These are phyloP conservation scores for Detonula confervacea DNA, from an alignment of 352 stramenopile species.

Conservation along the genomic window DNA sequence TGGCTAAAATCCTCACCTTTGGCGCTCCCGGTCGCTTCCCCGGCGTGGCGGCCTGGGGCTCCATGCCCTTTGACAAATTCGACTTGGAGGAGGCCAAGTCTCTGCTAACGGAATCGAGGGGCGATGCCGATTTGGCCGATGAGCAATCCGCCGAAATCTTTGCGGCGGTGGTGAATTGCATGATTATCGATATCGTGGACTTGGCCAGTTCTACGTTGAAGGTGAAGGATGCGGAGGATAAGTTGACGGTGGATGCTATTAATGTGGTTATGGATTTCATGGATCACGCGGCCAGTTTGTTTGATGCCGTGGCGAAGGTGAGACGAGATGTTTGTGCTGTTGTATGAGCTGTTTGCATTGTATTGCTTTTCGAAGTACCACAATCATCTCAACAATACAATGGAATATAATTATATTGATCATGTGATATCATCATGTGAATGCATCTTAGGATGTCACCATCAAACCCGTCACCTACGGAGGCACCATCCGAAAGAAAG, in stretches of 20 bases:
- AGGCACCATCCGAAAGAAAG: conserved; percentile 67
- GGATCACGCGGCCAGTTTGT: conserved; percentile 78
- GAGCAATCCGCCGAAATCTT: conserved; percentile 79
- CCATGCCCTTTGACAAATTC: conserved; percentile 74
- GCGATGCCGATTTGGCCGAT: conserved; percentile 56
- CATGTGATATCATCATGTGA: not conserved
- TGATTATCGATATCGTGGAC: conserved; percentile 87
- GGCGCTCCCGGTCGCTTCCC: conserved; percentile 82
- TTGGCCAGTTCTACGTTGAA: conserved; percentile 77
- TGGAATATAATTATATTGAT: too few species aligned
- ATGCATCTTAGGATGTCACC: conserved; percentile 62
- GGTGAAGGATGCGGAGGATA: conserved; percentile 69
- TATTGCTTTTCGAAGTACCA: too few species aligned
- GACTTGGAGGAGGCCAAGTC: conserved; percentile 66
- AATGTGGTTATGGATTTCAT: conserved; percentile 85
- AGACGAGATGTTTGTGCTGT: conserved; percentile 9
- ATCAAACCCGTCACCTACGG: conserved; percentile 83
- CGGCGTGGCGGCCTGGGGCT: conserved; percentile 48
- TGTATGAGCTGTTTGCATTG: not conserved
- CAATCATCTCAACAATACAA: too few species aligned
- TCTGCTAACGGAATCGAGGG: conserved; percentile 52
- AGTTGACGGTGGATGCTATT: conserved; percentile 72
- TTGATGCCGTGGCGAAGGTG: conserved; percentile 76
- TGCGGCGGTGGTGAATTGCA: conserved; percentile 83
- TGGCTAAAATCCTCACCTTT: conserved; percentile 83